Evolutionary conservation across 2,329 filamentous ascomycete genomes (phyloP), one percentile per base, ranked within the genome.

Genomic region (Phialophora verrucosa): DNA sequence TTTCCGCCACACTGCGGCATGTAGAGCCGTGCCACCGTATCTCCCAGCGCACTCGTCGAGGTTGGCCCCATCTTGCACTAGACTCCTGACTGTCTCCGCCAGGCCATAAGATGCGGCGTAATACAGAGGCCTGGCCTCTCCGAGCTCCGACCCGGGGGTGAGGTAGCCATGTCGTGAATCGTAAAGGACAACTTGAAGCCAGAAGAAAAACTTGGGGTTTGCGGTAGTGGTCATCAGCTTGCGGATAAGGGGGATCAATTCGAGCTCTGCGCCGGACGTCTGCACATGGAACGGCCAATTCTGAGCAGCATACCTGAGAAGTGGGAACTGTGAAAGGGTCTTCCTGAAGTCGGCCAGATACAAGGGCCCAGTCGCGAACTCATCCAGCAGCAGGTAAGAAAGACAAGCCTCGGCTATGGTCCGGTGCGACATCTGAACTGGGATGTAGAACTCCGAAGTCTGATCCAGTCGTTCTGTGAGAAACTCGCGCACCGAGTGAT

Each of bases 401-500:
- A 69, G 32, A 38, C 65, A 69, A 12, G 50, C 31, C 29, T 67
- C 65, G 4, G 68, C 68, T 4, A 69, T 69, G 3, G 27, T 50
- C 4, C 59, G 57, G 50, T 69, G 68, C 6, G 63, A 69, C 29
- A 55, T 20, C 10, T 25, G 29, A 7, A 44, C 31, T 1, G 68
- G 68, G 17, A 68, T 65, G 17, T 53, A 54, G 42, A 69, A 69
- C 17, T 63, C 29, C 4, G 57, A 64, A 11, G 38, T 14, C 5
- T 31, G 29, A 23, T 54, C 47, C 14, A 67, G 55, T 10, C 68
- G 32, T 8, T 57, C 65, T 1, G 64, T 64, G 17, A 69, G 57
- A 29, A 55, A 68, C 53, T 69, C 68, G 12, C 68, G 65, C 20
- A 69, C 68, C 1, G 68, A 69, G 42, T 69, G 68, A 51, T 69